A percentile compares a stretch with the other conserved stretches of the same genome.
These are phyloP conservation scores for Gracilaria gracilis DNA, from an alignment of 23 red algal genomes.

Conservation along the genomic window DNA sequence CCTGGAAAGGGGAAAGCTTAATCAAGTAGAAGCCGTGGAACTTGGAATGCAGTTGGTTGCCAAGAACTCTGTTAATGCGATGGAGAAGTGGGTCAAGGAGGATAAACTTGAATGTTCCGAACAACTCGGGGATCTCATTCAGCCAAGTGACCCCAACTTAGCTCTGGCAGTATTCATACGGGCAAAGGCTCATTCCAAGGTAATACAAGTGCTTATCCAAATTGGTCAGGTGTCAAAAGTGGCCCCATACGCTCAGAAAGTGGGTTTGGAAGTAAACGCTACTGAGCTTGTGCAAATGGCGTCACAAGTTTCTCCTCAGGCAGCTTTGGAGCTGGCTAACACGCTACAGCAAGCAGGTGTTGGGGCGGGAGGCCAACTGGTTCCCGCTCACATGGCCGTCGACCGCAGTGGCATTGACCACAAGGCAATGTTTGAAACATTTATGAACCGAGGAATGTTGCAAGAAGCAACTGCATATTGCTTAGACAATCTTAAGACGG, in stretches of 20 bases:
- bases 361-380: constrained; percentile 63
- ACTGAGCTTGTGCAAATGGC: constrained; percentile 89
- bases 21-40: constrained; percentile 92
- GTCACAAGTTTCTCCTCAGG: constrained; percentile 67
- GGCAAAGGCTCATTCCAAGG: constrained; percentile 91
- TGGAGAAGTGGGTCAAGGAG: constrained; percentile 99
- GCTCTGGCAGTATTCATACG: constrained; percentile 96
- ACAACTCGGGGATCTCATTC: constrained; percentile 94
- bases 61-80: constrained; percentile 69
- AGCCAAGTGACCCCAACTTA: constrained; percentile 75
- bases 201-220: constrained; percentile 92
- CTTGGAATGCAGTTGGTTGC: constrained; percentile 81
- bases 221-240: constrained; percentile 83
- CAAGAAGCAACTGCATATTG: constrained; percentile 96
- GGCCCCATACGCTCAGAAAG: constrained; percentile 80
- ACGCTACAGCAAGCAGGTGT: constrained; percentile 74
- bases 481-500: constrained; percentile 88
- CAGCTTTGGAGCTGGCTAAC: constrained; percentile 89
- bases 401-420: constrained; percentile 84
- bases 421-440: constrained; percentile 92
- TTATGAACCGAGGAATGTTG: constrained; percentile 93
- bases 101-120: constrained; percentile 90
- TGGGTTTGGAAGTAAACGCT: constrained; percentile 76
- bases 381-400: constrained; percentile 73
- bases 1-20: constrained; percentile 89